Evolutionary conservation across 2,329 filamentous ascomycete genomes (phyloP).

Genomic region (Ceratocystis eucalypticola): DNA sequence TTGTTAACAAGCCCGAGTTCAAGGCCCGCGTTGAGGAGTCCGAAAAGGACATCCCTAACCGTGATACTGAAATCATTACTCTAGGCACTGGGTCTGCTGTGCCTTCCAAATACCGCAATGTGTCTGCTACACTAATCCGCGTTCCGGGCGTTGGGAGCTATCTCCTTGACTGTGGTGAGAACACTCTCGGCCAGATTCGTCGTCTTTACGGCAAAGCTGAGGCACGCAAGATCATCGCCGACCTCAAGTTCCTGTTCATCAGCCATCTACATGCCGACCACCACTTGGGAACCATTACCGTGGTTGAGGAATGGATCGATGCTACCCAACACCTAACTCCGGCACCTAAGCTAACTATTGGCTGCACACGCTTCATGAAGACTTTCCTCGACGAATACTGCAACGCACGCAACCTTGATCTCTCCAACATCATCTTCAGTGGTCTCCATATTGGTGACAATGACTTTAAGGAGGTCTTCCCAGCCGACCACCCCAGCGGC

Average conservation of each 20-base stretch:
- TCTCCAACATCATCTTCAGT: conserved; percentile 35
- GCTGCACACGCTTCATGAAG: conserved; percentile 58
- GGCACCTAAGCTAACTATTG: conserved; percentile 42
- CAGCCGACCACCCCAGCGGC: conserved; percentile 37
- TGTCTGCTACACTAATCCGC: conserved; percentile 73
- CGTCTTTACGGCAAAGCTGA: conserved; percentile 55
- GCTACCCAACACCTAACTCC: conserved; percentile 29
- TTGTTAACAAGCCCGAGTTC: conserved; percentile 33
- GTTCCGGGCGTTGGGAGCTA: conserved; percentile 81
- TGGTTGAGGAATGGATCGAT: conserved; percentile 73
- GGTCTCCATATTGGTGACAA: conserved; percentile 19
- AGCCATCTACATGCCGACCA: conserved; percentile 95
- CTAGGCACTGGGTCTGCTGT: conserved; percentile 83
- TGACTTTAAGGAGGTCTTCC: conserved; percentile 26
- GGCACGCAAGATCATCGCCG: conserved; percentile 55
- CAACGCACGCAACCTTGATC: conserved; percentile 63
- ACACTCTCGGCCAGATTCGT: conserved; percentile 74
- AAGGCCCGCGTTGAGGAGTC: conserved; percentile 35
- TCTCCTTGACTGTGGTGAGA: conserved; percentile 83
- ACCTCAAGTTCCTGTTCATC: conserved; percentile 77
- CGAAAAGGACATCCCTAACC: conserved; percentile 54
- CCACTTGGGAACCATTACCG: conserved; percentile 67
- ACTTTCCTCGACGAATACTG: conserved; percentile 69
- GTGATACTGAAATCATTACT: conserved; percentile 69
- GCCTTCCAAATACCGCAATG: conserved; percentile 90